These are phyloP conservation scores for Globisporangium okanoganense DNA, from an alignment of 352 stramenopile species.

Conservation along the genomic window DNA sequence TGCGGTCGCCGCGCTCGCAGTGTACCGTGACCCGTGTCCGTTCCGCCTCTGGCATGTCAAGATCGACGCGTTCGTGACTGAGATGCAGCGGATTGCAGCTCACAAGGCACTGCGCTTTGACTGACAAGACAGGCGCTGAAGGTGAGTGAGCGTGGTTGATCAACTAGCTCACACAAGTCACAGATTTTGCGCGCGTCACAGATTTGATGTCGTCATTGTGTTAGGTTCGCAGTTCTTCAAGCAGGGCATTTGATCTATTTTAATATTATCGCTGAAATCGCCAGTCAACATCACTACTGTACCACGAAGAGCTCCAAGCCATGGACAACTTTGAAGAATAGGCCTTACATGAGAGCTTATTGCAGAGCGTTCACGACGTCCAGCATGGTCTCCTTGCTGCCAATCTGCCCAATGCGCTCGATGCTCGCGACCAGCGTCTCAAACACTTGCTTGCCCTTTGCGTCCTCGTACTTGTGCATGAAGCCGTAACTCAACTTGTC, in stretches of 20 bases:
- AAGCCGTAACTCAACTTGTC: neutral
- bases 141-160: too few species aligned
- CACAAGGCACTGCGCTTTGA: constrained; percentile 14
- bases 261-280: too few species aligned
- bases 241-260: too few species aligned
- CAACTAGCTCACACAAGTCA: neutral
- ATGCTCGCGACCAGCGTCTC: neutral
- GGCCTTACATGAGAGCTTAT: too few species aligned
- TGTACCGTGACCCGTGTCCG: constrained; percentile 37
- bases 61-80: constrained; percentile 37
- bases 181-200: neutral
- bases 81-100: constrained; percentile 12
- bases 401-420: neutral
- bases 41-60: constrained; percentile 53
- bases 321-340: too few species aligned
- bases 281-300: too few species aligned
- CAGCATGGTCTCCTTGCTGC: neutral
- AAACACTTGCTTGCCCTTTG: neutral
- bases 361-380: too few species aligned
- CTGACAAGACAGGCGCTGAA: constrained; percentile 1
- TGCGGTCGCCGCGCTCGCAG: constrained; percentile 42
- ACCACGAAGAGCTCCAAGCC: too few species aligned
- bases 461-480: constrained; percentile 2
- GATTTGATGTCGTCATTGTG: neutral
- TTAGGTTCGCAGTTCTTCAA: too few species aligned